Evolutionary conservation across 371 early-diverging fungal species (phyloP), one percentile per base, ranked within the genome.

Genomic region (Syncephalastrum contaminatum): DNA sequence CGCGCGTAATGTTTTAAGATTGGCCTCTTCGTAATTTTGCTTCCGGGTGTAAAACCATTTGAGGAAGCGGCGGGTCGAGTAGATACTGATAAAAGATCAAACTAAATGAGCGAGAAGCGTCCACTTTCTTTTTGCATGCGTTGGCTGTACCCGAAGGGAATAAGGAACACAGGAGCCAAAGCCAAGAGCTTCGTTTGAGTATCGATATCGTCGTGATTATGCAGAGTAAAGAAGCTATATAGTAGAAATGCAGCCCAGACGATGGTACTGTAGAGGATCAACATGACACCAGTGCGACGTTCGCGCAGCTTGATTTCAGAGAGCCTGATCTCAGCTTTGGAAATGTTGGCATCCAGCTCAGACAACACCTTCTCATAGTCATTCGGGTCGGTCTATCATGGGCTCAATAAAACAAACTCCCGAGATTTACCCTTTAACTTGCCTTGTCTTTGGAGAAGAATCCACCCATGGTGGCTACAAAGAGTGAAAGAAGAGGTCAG

Each of bases 301-400:
- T 88, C 82, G 1, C 89, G 82, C 15, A 85, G 54, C 39, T 80
- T 67, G 52, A 91, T 78, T 48, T 81, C 82, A 25, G 81, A 75
- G 30, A 88, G 70, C 53, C 80, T 75, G 30, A 81, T 54, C 64
- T 93, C 90, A 2, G 90, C 84, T 49, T 76, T 83, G 59, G 82
- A 75, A 51, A 95, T 90, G 22, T 87, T 80, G 42, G 71, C 78
- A 68, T 93, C 93, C 10, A 95, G 77, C 41, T 83, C 84, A 4
- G 88, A 85, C 5, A 95, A 80, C 24, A 92, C 82, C 63, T 88
- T 80, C 73, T 93, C 93, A 65, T 84, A 94, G 67, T 91, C 88
- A 42, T 68, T 67, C 3, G 76, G 69, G 50, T 76, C 71, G 10
- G 42, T 64, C 69, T 70, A 52, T 30, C 10, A 30, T 30, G 5